Conservation (phyloP, 106 monocot species). For the Dioscorea dumetorum region DNA sequence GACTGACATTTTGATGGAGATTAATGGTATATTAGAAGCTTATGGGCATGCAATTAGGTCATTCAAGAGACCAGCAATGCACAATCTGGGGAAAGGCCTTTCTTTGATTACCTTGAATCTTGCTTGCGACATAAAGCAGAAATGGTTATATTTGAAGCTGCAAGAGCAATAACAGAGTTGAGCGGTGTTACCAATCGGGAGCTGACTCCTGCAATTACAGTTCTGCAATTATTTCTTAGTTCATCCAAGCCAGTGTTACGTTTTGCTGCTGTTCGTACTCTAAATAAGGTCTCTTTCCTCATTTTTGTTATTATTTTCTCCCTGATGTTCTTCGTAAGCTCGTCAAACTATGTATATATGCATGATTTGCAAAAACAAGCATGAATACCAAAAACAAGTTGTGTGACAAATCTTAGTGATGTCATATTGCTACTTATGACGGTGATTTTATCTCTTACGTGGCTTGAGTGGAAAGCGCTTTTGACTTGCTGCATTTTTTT, state of each 20-base stretch:
- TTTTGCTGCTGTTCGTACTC: constrained; percentile 95
- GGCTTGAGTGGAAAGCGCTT: no score
- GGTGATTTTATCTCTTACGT: no score
- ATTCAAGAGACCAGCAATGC: constrained; percentile 72
- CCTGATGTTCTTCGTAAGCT: no score
- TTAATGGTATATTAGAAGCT: no score
- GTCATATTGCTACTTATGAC: no score
- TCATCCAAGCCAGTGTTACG: constrained; percentile 98
- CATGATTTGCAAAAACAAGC: no score
- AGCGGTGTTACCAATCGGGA: constrained; percentile 88
- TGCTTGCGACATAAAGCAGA: constrained; percentile 96
- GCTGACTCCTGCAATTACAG: constrained; percentile 94
- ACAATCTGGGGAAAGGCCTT: constrained; percentile 84
- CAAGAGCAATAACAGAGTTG: constrained; percentile 93
- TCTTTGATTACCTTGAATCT: constrained; percentile 89
- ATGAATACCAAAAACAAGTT: no score
- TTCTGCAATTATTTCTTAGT: constrained; percentile 93
- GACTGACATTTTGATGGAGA: neutral
- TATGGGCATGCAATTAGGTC: constrained; percentile 34
- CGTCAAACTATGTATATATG: no score
- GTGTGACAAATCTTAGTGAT: no score
- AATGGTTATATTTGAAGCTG: constrained; percentile 98
- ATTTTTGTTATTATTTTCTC: no score
- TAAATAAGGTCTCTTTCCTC: constrained; percentile 70
- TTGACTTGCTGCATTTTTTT: no score